Percentiles rank a stretch among this genome's conserved stretches.
Evolutionary conservation across 2,329 filamentous ascomycete species (phyloP).

Genomic region (Fusarium sp.): DNA sequence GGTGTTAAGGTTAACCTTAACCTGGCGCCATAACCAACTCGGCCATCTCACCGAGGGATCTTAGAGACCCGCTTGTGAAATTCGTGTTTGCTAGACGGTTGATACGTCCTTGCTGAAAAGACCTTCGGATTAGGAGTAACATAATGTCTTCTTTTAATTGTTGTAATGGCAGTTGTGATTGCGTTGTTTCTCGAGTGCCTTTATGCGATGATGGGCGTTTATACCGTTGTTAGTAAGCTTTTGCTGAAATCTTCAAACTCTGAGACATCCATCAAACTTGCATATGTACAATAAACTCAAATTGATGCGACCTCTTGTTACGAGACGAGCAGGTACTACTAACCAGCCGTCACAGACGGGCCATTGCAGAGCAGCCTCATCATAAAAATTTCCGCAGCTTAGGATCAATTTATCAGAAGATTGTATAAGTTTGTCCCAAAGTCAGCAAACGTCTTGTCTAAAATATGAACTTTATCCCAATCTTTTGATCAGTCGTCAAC

Average conservation of each 20-base stretch:
- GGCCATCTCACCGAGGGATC: conserved; percentile 41
- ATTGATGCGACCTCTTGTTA: not conserved
- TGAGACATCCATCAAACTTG: not conserved
- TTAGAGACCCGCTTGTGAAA: conserved; percentile 8
- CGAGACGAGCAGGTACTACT: too few relatives aligned
- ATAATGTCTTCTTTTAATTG: not conserved
- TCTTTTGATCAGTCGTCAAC: not conserved
- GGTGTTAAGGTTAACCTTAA: conserved; percentile 43
- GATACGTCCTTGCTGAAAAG: not conserved
- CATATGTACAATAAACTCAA: not conserved
- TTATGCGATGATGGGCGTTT: not conserved
- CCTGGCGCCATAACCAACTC: conserved; percentile 44
- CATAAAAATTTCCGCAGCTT: too few relatives aligned
- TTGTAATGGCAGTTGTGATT: not conserved
- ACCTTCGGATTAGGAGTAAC: not conserved
- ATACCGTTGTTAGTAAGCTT: not conserved
- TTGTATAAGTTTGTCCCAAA: too few relatives aligned
- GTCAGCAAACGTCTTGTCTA: too few relatives aligned
- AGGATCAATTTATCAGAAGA: too few relatives aligned
- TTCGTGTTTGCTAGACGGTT: accelerated
- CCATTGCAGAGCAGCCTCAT: too few relatives aligned
- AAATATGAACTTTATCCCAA: too few relatives aligned
- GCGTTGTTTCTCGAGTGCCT: not conserved
- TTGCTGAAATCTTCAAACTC: not conserved
- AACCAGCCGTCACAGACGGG: too few relatives aligned